Base-by-base conservation (phyloP, 495 filamentous ascomycete genomes). In the Trichoderma gamsii region DNA sequence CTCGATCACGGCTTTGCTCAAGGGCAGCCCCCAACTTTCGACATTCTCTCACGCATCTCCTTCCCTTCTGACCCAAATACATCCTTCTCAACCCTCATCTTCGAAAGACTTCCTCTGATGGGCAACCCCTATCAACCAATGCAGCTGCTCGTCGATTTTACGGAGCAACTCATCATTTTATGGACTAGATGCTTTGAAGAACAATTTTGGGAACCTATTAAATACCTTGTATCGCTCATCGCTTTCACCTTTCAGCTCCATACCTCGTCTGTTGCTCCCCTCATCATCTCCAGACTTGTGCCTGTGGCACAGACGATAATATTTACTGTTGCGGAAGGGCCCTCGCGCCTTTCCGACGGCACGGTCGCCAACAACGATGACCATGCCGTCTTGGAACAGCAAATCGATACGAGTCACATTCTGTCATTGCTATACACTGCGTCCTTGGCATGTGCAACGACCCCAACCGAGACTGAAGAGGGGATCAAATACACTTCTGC, bases 171-270 rank as follows among this genome's bases (percentile, higher is more conserved):
- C 25, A 73, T 84, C 43, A 76, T 79, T 5, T 66, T 83, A 38
- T 84, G 81, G 81, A 76, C 75, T 51, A 74, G 70, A n/a, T 82
- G 80, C 63, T 74, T 75, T 23, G 71, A 74, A 2, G 79, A 84
- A 65, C 69, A 69, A 23, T 74, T 82, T 73, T 74, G 81, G 43
- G 74, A 69, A 11, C 81, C 81, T 6, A 79, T 84, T 35, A 78
- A 76, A 69, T 76, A 82, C 49, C 71, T 84, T 0, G 75, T 77
- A 9, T 71, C 76, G 18, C 73, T 84, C 15, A 61, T 80, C 9
- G 66, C 70, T 11, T 78, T 79, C 63, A 76, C 75, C 8, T 66
- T 83, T 12, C 75, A 79, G 65, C 67, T 82, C 21, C 77, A 83
- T 64, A 74, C 79, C 2, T 66, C 73, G 0, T 73, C 67, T 16